Base-by-base conservation (phyloP, 495 filamentous ascomycete species). In the Neurospora cerealis region DNA sequence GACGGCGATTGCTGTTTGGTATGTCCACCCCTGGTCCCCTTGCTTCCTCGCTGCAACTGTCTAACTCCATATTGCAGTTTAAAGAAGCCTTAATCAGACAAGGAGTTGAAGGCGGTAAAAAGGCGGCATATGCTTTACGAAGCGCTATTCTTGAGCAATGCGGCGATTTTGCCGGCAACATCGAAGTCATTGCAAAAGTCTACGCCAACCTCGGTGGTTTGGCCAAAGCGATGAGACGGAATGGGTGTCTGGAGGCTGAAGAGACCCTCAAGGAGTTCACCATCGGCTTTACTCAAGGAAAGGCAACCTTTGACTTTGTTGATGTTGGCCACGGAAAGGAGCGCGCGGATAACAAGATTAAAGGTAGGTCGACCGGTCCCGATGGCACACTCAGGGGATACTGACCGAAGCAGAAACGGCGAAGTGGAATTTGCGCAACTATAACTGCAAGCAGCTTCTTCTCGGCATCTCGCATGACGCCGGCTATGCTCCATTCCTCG, bases 401-500 rank as follows among this genome's bases (percentile, higher is more conserved):
- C 42, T 72, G 34, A 40, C 19, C n/a, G 54, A 38, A 71, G 11
- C 82, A 95, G 93, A 94, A 77, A 80, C 75, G 39, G 79, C 84
- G 8, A 77, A 81, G 69, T 88, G 83, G 80, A 84, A 89, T 83
- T 75, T 93, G 87, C 84, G 89, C 88, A 87, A 95, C 77, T 87
- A 85, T 77, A 92, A 93, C 80, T 96, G 93, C 81, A 92, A 91
- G 76, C 93, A 94, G 74, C 90, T 96, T 54, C 83, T 95, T 69
- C 84, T 97, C 62, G 94, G 93, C 15, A 91, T 93, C 74, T 92
- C 91, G 28, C 91, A 93, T 74, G 91, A 94, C 80, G 88, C 88
- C 72, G 88, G 89, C 41, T 96, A 94, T 80, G 89, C 87, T 34
- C 85, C 89, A 2, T 87, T 91, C 72, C 81, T 97, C n/a, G 89